Evolutionary conservation across 2,329 filamentous ascomycete species (phyloP), one percentile per base, ranked within the genome.

Genomic region (Byssothecium circinans): DNA sequence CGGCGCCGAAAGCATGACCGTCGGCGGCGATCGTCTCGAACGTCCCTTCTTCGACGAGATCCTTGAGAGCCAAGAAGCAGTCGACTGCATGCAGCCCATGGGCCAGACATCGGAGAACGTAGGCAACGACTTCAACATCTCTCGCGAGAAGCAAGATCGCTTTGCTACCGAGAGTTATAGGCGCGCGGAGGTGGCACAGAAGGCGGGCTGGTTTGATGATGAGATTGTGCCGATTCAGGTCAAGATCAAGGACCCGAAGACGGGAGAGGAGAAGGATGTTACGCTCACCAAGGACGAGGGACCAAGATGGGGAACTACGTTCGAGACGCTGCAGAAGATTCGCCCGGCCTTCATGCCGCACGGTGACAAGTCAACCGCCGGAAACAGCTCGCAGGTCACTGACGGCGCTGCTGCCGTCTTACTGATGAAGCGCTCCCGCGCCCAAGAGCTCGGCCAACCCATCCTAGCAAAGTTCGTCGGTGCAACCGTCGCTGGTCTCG

Each of bases 31-130:
- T 68, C 74, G 80, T 18, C 79, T 90, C 30, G 82, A 85, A 36
- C 73, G 82, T 54, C 85, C 88, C 3, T 94, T 96, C 74, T 85
- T 90, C 70, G 84, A 87, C 56, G 84, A 86, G 54, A 84, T 97
- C 50, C 76, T 89, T 38, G 70, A 76, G 60, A 87, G 81, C 75
- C 87, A 90, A 69, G 89, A 96, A 68, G 82, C 90, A 0, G 74
- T 74, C 38, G 92, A 97, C 75, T 94, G 91, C 79, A 83, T 92
- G 83, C 83, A 91, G 80, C 88, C 92, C 58, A 99, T 99, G 94
- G 94, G 94, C 18, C 95, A 95, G 83, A 99, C 94, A 2, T 92
- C 87, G 50, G 94, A 99, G 78, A 97, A 97, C 69, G 91, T 99
- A 22, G 90, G 87, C 61, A 84, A 84, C 40, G 94, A 97, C 75